Conservation (phyloP, 148 eudicot species). For the Vaccinium vitisidaea region DNA sequence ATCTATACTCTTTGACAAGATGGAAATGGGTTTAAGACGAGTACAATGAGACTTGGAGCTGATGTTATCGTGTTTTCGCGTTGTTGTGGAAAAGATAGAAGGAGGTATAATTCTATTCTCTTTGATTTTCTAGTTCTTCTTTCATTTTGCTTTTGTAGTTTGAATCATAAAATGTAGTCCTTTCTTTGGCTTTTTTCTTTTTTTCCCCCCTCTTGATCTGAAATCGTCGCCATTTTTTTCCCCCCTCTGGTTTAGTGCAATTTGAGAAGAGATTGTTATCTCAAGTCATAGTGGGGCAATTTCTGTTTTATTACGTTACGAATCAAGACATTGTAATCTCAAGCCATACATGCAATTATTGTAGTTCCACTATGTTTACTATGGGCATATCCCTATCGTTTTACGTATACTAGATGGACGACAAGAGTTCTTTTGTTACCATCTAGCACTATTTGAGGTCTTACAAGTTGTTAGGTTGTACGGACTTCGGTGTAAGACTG, state of each 20-base stretch:
- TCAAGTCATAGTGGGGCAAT: background rate
- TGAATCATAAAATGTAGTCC: background rate
- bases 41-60: conserved; percentile 99
- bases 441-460: background rate
- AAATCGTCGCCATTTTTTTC: background rate
- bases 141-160: background rate
- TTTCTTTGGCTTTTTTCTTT: background rate
- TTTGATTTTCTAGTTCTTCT: background rate
- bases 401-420: background rate
- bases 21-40: conserved; percentile 98
- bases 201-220: background rate
- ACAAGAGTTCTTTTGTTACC: conserved; percentile 1
- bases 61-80: conserved; percentile 96
- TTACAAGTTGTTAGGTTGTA: background rate
- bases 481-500: background rate
- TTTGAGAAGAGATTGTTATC: background rate
- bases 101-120: conserved; percentile 39
- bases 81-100: conserved; percentile 55
- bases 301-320: background rate
- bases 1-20: conserved; percentile 35
- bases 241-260: background rate
- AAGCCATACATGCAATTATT: background rate
- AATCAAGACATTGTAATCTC: background rate
- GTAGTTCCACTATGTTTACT: background rate
- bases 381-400: background rate